These are phyloP conservation scores for Laguncularia racemosa DNA, from an alignment of 345 rosid genomes.

Conservation along the genomic window DNA sequence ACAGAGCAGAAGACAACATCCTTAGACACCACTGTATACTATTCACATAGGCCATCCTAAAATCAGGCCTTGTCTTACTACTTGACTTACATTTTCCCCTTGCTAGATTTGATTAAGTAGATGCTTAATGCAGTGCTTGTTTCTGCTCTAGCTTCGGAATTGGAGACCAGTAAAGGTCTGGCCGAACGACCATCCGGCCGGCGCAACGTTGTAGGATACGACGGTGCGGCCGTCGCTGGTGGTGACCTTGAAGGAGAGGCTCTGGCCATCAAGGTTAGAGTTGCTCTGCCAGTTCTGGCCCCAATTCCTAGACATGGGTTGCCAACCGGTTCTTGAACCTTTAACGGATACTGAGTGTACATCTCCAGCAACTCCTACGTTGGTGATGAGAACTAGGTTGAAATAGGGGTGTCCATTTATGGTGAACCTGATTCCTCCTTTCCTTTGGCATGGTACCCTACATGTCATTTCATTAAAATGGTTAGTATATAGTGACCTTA, in stretches of 20 bases:
- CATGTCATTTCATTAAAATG: not conserved
- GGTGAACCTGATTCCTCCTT: constrained; percentile 49
- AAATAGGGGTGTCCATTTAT: constrained; percentile 54
- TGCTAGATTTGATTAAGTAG: not conserved
- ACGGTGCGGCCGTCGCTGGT: constrained; percentile 36
- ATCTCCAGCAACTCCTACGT: constrained; percentile 57
- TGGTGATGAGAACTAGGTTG: constrained; percentile 47
- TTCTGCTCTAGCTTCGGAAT: constrained; percentile 6
- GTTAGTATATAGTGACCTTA: not conserved
- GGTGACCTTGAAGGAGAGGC: constrained; percentile 42
- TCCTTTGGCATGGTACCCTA: constrained; percentile 52
- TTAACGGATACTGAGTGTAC: constrained; percentile 35
- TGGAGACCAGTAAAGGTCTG: constrained; percentile 43
- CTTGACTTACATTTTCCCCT: not conserved
- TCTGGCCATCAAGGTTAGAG: constrained; percentile 32
- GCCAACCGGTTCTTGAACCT: constrained; percentile 48
- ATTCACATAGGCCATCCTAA: constrained; percentile 5
- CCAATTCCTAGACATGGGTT: constrained; percentile 51
- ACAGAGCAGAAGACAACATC: not conserved
- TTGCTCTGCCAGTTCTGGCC: constrained; percentile 68
- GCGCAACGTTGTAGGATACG: constrained; percentile 32
- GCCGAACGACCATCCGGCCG: constrained; percentile 45
- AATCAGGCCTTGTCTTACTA: not conserved
- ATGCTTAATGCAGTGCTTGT: not conserved
- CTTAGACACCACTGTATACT: not conserved